Conservation (phyloP, 352 stramenopile species). For the Blastocystis sp. region DNA sequence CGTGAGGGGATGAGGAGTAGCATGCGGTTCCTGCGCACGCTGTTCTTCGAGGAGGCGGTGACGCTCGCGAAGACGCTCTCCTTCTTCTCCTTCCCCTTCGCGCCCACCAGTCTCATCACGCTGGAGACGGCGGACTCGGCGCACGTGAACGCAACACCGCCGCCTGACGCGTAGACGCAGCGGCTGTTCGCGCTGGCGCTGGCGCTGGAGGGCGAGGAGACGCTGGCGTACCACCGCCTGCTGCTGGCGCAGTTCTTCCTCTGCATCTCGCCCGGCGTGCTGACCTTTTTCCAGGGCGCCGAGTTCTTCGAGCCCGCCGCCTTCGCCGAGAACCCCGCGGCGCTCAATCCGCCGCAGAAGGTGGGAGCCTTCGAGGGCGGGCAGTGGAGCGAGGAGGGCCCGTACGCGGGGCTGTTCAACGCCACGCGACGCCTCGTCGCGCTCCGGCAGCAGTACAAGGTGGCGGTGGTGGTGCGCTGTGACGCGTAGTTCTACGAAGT, state of each 20-base stretch:
- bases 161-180: neutral
- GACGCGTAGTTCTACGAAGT: neutral
- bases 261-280: neutral
- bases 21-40: slow-evolving; percentile 2
- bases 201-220: neutral
- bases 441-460: neutral
- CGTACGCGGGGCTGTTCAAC: neutral
- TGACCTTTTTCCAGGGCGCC: neutral
- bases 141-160: neutral
- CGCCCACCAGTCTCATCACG: neutral
- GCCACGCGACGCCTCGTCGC: neutral
- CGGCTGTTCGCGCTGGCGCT: neutral
- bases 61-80: neutral
- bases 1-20: neutral
- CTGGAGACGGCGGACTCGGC: neutral
- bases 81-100: neutral
- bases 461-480: neutral
- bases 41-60: neutral
- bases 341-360: neutral
- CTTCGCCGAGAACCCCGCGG: neutral
- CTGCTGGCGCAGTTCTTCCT: neutral
- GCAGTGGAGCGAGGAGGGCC: neutral
- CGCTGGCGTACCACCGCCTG: neutral
- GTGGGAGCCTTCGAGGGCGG: neutral
- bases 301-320: neutral